Conservation (phyloP, 345 rosid genomes). For the Populus tremula region DNA sequence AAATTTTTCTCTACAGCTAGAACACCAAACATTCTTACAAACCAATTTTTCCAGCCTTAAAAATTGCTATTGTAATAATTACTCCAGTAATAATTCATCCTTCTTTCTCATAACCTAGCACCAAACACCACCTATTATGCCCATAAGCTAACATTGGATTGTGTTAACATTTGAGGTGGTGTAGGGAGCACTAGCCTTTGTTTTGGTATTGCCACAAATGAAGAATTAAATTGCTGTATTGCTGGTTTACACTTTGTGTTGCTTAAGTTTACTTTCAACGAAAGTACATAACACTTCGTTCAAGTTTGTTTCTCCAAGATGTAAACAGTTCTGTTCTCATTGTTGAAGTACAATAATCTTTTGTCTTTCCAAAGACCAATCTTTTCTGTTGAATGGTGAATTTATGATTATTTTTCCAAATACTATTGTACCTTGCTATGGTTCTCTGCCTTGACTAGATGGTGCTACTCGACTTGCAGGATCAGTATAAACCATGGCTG, state of each 20-base stretch:
- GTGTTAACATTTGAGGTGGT: not conserved
- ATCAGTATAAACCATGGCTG: slow-evolving; percentile 26
- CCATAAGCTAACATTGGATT: not conserved
- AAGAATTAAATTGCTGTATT: too few species aligned
- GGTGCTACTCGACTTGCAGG: not conserved
- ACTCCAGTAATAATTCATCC: too few species aligned
- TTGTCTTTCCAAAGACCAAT: not conserved
- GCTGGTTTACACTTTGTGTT: too few species aligned
- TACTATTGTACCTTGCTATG: not conserved
- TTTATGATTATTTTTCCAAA: not conserved
- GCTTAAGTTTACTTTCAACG: too few species aligned
- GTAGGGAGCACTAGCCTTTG: not conserved
- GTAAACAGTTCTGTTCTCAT: too few species aligned
- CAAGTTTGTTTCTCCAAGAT: too few species aligned
- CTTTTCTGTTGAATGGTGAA: not conserved
- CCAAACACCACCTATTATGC: not conserved
- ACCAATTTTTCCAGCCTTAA: too few species aligned
- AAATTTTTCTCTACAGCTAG: too few species aligned
- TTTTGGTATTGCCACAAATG: not conserved
- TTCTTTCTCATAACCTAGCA: too few species aligned
- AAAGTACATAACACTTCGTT: too few species aligned
- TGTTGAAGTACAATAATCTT: not conserved
- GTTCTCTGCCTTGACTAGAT: not conserved
- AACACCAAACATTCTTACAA: too few species aligned
- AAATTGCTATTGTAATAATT: too few species aligned